Percentiles rank a stretch among this genome's conserved stretches.
phyloP scores from a whole-genome alignment of 169 alveolate genomes.

The Toxoplasma gondii region DNA sequence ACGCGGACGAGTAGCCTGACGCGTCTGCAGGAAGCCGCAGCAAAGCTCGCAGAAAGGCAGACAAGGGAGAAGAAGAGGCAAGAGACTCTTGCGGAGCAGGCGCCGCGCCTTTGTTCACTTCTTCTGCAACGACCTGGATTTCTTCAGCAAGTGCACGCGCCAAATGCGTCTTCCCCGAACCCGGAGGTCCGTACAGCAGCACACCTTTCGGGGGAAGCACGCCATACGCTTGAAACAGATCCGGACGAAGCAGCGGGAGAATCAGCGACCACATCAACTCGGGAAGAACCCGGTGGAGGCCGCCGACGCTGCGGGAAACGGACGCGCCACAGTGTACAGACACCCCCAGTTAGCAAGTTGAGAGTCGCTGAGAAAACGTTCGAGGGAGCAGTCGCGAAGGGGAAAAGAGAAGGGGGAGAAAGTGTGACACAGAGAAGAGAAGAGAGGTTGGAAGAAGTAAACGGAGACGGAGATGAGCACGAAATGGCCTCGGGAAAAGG shows the following conservation, averaged over 20 bases:
- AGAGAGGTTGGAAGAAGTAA: not conserved
- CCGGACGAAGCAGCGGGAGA: slow-evolving; percentile 50
- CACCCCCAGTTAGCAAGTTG: not conserved
- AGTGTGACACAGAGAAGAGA: not conserved
- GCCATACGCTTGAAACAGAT: slow-evolving; percentile 5
- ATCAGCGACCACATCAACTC: slow-evolving; percentile 16
- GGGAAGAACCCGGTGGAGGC: slow-evolving; percentile 26
- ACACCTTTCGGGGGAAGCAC: slow-evolving; percentile 33
- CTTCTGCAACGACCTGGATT: not conserved
- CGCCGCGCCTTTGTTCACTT: not conserved
- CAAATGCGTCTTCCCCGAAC: slow-evolving; percentile 90
- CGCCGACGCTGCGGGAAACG: not conserved
- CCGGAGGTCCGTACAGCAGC: slow-evolving; percentile 82
- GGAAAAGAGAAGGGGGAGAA: not conserved
- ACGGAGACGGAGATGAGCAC: too few species aligned
- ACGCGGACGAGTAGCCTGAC: not conserved
- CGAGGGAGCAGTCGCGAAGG: not conserved
- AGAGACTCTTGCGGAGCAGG: not conserved
- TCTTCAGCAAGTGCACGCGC: slow-evolving; percentile 99
- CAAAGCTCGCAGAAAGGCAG: not conserved
- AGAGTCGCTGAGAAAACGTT: not conserved
- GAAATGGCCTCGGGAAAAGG: too few species aligned
- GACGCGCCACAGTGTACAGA: not conserved
- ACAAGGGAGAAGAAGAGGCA: not conserved
- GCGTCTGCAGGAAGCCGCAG: not conserved